These are phyloP conservation scores for Trifolium repens DNA, from an alignment of 306 rosid species.

Conservation along the genomic window DNA sequence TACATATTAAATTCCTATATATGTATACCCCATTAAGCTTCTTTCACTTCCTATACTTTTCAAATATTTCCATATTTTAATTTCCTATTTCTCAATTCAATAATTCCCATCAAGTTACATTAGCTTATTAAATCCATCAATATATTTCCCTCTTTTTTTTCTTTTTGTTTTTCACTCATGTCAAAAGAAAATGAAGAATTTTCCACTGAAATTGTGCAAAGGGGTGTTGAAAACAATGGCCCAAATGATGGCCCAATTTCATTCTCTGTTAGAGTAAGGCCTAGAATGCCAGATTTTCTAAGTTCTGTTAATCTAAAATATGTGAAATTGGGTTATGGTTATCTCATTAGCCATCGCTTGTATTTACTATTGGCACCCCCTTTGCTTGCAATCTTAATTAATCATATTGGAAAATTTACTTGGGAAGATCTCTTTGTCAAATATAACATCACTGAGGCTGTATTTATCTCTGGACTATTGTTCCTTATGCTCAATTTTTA, in stretches of 20 bases:
- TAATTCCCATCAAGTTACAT: not conserved
- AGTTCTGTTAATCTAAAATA: constrained; percentile 56
- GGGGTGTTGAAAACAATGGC: constrained; percentile 38
- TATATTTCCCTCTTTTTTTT: not conserved
- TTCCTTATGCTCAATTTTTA: constrained; percentile 39
- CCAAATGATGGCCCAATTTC: constrained; percentile 47
- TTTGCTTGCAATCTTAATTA: constrained; percentile 38
- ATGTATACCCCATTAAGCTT: constrained; percentile 26
- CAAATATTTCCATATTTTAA: constrained; percentile 11
- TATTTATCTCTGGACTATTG: constrained; percentile 35
- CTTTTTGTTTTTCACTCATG: constrained; percentile 19
- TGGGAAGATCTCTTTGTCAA: constrained; percentile 32
- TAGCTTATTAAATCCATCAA: constrained; percentile 7
- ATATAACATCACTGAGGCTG: constrained; percentile 40
- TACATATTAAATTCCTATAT: constrained; percentile 24
- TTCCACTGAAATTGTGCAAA: constrained; percentile 51
- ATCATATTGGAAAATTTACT: constrained; percentile 39
- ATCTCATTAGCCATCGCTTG: constrained; percentile 46
- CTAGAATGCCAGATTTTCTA: constrained; percentile 54
- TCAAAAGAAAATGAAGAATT: constrained; percentile 52
- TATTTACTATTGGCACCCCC: constrained; percentile 44
- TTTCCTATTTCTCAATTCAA: not conserved
- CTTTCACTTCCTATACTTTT: constrained; percentile 26
- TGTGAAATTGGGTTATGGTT: constrained; percentile 57
- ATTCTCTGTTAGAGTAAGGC: constrained; percentile 50